Conservation (phyloP, 2,329 filamentous ascomycete species). For the Xylaria sp. region DNA sequence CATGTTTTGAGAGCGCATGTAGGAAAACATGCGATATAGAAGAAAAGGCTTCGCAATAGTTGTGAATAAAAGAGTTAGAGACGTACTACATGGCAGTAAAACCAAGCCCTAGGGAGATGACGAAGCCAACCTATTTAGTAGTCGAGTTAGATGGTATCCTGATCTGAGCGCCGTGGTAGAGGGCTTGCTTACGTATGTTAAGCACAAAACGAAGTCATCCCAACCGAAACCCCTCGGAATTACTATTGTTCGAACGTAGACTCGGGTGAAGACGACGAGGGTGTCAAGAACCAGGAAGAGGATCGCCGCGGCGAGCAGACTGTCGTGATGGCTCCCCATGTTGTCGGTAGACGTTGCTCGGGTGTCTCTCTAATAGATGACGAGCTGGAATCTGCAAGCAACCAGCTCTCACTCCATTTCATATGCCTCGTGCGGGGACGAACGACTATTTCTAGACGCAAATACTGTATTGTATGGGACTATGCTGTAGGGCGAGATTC, state of each 20-base stretch:
- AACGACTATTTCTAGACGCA: not conserved
- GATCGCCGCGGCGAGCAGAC: conserved; percentile 42
- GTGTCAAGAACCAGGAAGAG: conserved; percentile 45
- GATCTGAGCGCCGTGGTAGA: not conserved
- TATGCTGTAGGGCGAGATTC: not conserved
- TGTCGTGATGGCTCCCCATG: conserved; percentile 34
- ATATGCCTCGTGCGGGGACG: conserved; percentile 11
- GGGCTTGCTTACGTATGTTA: conserved; percentile 44
- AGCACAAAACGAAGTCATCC: conserved; percentile 46
- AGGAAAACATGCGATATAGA: not conserved
- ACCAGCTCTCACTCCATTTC: conserved; percentile 23
- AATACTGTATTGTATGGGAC: not conserved
- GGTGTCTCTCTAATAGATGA: conserved; percentile 16
- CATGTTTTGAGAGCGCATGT: not conserved
- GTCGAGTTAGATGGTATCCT: conserved; percentile 29
- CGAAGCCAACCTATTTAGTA: conserved; percentile 41
- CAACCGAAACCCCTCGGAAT: conserved; percentile 45
- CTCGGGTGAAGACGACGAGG: conserved; percentile 41
- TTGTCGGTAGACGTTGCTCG: conserved; percentile 10
- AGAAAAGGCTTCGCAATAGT: not conserved
- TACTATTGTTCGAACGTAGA: conserved; percentile 47
- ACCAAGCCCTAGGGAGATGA: conserved; percentile 45
- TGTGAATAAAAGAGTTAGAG: not conserved
- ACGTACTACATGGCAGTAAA: conserved; percentile 44
- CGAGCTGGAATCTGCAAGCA: conserved; percentile 20